Base-by-base conservation (phyloP, 768 basidiomycete species). In the Lentinula sp. region DNA sequence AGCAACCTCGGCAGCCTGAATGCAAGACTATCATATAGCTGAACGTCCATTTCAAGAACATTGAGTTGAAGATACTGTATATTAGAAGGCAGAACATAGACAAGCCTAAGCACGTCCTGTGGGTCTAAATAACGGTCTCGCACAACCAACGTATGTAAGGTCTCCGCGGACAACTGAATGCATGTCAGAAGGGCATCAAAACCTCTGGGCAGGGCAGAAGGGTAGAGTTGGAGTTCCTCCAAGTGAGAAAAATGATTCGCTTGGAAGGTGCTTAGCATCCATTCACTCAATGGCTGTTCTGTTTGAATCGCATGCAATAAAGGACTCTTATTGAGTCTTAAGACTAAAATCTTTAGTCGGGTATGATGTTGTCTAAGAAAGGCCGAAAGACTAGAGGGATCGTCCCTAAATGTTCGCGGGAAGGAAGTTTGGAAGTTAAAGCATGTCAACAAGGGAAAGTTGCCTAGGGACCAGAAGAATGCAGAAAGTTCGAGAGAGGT, bases 381-480 rank as follows among this genome's bases (percentile, higher is more conserved):
- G 3, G 62, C 57, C 6, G 72, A 70, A 35, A 82, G 64, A 13
- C 77, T 76, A 32, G 69, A 68, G 2, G 78, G 70, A 56, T 80
- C 68, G 2, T 64, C 55, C 16, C 61, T 61, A 53, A 79, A 73
- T 3, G 76, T 70, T 46, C 68, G 70, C 62, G 78, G 75, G 64
- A 80, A 81, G 8, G 76, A 70, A 42, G 74, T 72, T 8, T 76
- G 73, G 28, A 80, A 64, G 45, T 70, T 70, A 49, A 79, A 70
- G 31, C 65, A 58, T 32, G 67, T 59, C 28, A 82, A 68, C 6
- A 50, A 57, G 5, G 77, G 75, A 52, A 78, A 77, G 9, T 59
- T 34, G 4, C 64, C 66, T 15, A 79, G 62, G 28, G 66, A 60
- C 31, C 66, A 45, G 66, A 81, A 79, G 54, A 81, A 72, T 1